phyloP scores from a whole-genome alignment of 2,329 filamentous ascomycete genomes.

The Fusarium sp. region DNA sequence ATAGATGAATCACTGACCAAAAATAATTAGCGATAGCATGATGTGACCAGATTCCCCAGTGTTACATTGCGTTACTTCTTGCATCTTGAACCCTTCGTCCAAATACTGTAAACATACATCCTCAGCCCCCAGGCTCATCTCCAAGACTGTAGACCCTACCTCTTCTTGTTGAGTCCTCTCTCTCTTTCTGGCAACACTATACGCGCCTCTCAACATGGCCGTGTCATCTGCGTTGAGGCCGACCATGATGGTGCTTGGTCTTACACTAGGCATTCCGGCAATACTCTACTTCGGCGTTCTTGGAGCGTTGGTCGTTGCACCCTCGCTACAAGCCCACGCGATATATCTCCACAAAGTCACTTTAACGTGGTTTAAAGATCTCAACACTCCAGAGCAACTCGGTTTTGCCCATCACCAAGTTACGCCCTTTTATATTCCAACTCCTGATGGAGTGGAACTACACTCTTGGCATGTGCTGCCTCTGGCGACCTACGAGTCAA shows the following conservation, averaged over 20 bases:
- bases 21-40: too few relatives aligned
- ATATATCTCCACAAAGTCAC: constrained; percentile 65
- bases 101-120: too few relatives aligned
- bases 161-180: too few relatives aligned
- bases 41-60: too few relatives aligned
- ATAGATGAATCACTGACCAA: constrained; percentile 1
- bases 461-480: constrained; percentile 82
- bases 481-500: constrained; percentile 56
- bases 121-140: too few relatives aligned
- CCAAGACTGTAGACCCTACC: too few relatives aligned
- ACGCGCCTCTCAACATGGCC: background rate
- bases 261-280: constrained; percentile 27
- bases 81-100: too few relatives aligned
- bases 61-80: too few relatives aligned
- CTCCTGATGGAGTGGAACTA: constrained; percentile 72
- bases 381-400: constrained; percentile 74
- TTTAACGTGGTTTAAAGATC: constrained; percentile 63
- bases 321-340: constrained; percentile 43
- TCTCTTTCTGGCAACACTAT: background rate
- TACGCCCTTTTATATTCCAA: constrained; percentile 75
- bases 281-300: constrained; percentile 36
- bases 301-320: constrained; percentile 24
- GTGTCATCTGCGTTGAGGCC: constrained; percentile 11
- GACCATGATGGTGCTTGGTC: constrained; percentile 33
- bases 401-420: constrained; percentile 79